Evolutionary conservation across 768 basidiomycete species (phyloP), one percentile per base, ranked within the genome.

Genomic region (Tulasnella sp.): DNA sequence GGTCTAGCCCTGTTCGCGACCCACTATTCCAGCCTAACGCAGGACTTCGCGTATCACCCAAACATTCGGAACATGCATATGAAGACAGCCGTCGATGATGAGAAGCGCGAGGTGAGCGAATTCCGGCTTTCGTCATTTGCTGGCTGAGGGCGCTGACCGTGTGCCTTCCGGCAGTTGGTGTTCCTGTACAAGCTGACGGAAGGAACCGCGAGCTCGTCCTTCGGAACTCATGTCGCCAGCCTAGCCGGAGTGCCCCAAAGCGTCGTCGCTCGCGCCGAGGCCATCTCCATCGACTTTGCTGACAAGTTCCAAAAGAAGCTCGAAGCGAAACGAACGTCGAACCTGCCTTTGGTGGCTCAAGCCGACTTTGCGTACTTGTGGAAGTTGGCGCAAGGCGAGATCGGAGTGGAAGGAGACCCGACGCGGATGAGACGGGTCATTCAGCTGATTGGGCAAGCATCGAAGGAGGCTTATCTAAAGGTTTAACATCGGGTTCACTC

Each of bases 1-100:
- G 92, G 96, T 15, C 85, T 99, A 37, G 92, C 94, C 1, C 98
- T 98, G 87, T 99, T 99, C 82, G 97, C 98, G 46, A 99, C 98
- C 0, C 98, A 99, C 84, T 99, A 99, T 81, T 95, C 95, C 3
- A 93, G 95, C 0, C 87, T 99, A 61, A 98, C 97, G 10, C 94
- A 98, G 81, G 97, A 99, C 83, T 98, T 93, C 83, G 88, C 89
- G 2, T 94, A 95, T 81, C 94, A 96, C 82, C 93, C 94, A 1
- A 98, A 96, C 82, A 93, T 99, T 81, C 88, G 94, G 77, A 93
- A 91, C 77, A 97, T 97, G 92, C 91, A 98, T 84, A 98, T 99
- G 98, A 88, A 92, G 26, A 98, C 97, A 0, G 87, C 93, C 71
- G 92, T 99, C 9, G 94, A 98, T 81, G 95, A 98, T 73, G 93